phyloP scores from a whole-genome alignment of 805 yeast species.

The Wickerhamiella bombiphila region DNA sequence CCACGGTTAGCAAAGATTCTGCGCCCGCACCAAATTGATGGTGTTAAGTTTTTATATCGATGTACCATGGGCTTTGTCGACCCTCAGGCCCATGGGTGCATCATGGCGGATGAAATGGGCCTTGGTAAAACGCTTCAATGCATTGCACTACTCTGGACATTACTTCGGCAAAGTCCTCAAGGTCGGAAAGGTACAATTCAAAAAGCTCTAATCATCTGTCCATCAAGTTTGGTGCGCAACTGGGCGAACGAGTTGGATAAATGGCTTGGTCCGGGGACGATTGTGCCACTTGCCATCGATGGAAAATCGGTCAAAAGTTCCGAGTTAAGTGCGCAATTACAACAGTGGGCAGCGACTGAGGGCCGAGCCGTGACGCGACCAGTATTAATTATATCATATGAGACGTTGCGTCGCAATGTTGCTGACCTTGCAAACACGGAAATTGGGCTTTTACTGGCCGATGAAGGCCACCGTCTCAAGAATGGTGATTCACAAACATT shows the following conservation, averaged over 20 bases:
- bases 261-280: constrained; percentile 88
- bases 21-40: constrained; percentile 94
- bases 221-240: constrained; percentile 80
- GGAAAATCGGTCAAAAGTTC: constrained; percentile 62
- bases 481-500: constrained; percentile 89
- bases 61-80: constrained; percentile 71
- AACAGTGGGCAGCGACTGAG: constrained; percentile 72
- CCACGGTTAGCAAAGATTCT: constrained; percentile 71
- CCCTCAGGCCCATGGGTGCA: constrained; percentile 74
- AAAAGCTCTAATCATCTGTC: constrained; percentile 87
- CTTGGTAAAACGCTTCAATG: constrained; percentile 85
- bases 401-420: constrained; percentile 76
- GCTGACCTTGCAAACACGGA: constrained; percentile 59
- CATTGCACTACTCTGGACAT: constrained; percentile 81
- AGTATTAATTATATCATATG: constrained; percentile 85
- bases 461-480: constrained; percentile 71
- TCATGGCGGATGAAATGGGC: constrained; percentile 98
- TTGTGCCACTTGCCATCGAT: constrained; percentile 81
- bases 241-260: constrained; percentile 95
- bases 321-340: constrained; percentile 53
- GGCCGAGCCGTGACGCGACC: constrained; percentile 89
- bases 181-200: constrained; percentile 67
- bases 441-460: constrained; percentile 75
- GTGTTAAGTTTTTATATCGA: constrained; percentile 77
- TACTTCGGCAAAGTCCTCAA: constrained; percentile 76